Percentiles rank a stretch among this genome's conserved stretches.
These are phyloP conservation scores for Penicillium riverlandense DNA, from an alignment of 495 filamentous ascomycete species.

Conservation along the genomic window DNA sequence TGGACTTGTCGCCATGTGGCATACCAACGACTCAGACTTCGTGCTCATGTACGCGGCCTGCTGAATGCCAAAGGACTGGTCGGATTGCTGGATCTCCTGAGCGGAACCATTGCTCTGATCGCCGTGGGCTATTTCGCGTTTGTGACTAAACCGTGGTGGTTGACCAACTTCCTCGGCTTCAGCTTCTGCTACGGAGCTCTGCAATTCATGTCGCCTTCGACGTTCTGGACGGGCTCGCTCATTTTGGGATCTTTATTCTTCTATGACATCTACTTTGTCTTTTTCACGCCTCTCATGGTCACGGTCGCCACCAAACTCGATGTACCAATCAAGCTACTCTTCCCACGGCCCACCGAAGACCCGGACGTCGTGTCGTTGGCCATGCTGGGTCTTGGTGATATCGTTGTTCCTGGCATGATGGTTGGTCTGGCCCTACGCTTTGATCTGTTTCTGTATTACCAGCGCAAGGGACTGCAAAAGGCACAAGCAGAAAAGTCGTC, in stretches of 20 bases:
- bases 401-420: slow-evolving; percentile 91
- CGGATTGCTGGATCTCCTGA: slow-evolving; percentile 50
- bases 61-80: slow-evolving; percentile 37
- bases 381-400: slow-evolving; percentile 91
- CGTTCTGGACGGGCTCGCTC: slow-evolving; percentile 72
- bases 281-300: slow-evolving; percentile 95
- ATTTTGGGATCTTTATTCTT: slow-evolving; percentile 77
- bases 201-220: slow-evolving; percentile 83
- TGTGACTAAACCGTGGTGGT: slow-evolving; percentile 63
- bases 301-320: slow-evolving; percentile 88
- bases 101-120: slow-evolving; percentile 49
- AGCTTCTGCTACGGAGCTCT: slow-evolving; percentile 78
- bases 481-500: slow-evolving; percentile 24
- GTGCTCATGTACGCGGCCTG: slow-evolving; percentile 35
- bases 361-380: slow-evolving; percentile 45
- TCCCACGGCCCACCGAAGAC: slow-evolving; percentile 51
- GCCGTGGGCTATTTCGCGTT: slow-evolving; percentile 63
- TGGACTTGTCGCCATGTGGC: slow-evolving; percentile 43
- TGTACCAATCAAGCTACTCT: slow-evolving; percentile 88
- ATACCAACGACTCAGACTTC: slow-evolving; percentile 42
- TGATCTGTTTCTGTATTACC: slow-evolving; percentile 79
- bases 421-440: slow-evolving; percentile 82
- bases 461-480: slow-evolving; percentile 43
- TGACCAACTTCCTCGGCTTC: slow-evolving; percentile 85
- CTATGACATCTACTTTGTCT: slow-evolving; percentile 97